Evolutionary conservation across 345 rosid genomes (phyloP).

Genomic region (Cardiospermum halicacabum): DNA sequence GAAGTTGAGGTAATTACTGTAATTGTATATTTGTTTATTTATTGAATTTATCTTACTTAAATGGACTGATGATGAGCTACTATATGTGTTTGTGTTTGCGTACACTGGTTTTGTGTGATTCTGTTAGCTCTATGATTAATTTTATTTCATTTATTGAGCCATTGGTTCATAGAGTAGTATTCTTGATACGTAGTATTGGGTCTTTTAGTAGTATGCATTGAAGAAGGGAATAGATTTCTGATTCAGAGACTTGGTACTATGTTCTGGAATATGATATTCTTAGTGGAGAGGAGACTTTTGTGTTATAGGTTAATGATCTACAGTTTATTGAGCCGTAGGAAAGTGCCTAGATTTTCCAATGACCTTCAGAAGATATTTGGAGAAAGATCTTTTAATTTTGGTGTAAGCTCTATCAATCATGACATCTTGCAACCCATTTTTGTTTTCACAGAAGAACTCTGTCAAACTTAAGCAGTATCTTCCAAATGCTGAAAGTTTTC

Average conservation of each 20-base stretch:
- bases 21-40: not conserved
- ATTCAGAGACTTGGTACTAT: conserved; percentile 4
- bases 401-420: not conserved
- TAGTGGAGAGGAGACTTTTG: not conserved
- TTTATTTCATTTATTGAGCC: not conserved
- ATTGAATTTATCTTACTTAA: not conserved
- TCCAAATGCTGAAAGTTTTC: not conserved
- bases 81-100: not conserved
- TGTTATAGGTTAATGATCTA: conserved; percentile 2
- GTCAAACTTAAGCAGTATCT: not conserved
- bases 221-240: not conserved
- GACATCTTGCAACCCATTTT: not conserved
- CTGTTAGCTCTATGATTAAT: not conserved
- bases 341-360: not conserved
- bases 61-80: not conserved
- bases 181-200: not conserved
- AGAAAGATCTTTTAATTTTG: not conserved
- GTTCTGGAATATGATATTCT: not conserved
- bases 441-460: not conserved
- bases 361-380: not conserved
- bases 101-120: not conserved
- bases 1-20: conserved; percentile 74
- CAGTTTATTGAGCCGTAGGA: not conserved
- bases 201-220: not conserved
- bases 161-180: not conserved